phyloP scores from a whole-genome alignment of 164 flowering plant genomes.

The Hamamelis virginiana region DNA sequence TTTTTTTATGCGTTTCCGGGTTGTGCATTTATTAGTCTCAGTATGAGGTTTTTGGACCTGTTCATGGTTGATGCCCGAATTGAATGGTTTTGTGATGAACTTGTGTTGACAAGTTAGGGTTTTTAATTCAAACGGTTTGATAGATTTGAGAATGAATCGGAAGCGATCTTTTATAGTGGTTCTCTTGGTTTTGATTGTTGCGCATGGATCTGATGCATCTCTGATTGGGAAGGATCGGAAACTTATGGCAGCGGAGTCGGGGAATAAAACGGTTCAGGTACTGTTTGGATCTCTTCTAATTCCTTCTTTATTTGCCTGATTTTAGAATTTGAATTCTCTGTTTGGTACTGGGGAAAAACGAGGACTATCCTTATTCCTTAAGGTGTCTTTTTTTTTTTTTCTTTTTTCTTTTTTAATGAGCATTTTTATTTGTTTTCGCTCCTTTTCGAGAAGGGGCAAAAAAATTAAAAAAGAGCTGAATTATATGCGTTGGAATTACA shows the following conservation, averaged over 20 bases:
- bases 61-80: neutral
- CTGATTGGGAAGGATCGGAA: conserved; percentile 6
- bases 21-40: neutral
- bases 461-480: neutral
- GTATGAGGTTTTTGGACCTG: neutral
- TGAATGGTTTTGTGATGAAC: neutral
- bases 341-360: neutral
- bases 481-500: neutral
- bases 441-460: no score
- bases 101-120: neutral
- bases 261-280: conserved; percentile 3
- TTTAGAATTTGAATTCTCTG: neutral
- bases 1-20: neutral
- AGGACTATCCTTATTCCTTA: no score
- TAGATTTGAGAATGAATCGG: neutral
- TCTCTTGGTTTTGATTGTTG: conserved; percentile 5
- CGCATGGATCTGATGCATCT: conserved; percentile 9
- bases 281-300: neutral
- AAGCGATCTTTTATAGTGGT: neutral
- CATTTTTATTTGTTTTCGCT: no score
- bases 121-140: neutral
- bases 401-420: no score
- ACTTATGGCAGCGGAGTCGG: neutral
- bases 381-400: no score
- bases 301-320: neutral